Evolutionary conservation across 108 stramenopile genomes (phyloP), one percentile per base, ranked within the genome.

Genomic region (Mediolabrus comicus): DNA sequence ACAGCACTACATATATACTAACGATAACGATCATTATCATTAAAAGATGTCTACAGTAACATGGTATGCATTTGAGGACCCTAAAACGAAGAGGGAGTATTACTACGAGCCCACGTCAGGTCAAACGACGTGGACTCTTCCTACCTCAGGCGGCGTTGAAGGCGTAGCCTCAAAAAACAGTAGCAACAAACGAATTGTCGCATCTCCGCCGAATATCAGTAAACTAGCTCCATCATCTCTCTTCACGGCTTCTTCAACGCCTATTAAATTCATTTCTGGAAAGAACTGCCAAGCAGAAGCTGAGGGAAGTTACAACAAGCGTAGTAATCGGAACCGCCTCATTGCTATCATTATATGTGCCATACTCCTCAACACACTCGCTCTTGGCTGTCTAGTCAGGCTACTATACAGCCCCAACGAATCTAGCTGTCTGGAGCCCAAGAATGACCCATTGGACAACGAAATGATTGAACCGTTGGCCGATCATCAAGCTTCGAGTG

Each of bases 11-110:
- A n/a, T n/a, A n/a, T n/a, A n/a, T n/a, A n/a, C n/a, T n/a, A n/a
- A n/a, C n/a, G n/a, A n/a, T n/a, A n/a, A n/a, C n/a, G n/a, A n/a
- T n/a, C n/a, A n/a, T n/a, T n/a, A n/a, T n/a, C n/a, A n/a, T n/a
- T 17, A 3, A 0, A 6, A 24, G 46, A 49, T 24, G 46, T 22
- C 46, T 17, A 25, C 29, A 16, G 66, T 38, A 28, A 49, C 54
- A 22, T 75, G 75, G 75, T 69, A 65, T 38, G 75, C 67, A 36
- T 75, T 57, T 29, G 12, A 36, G 1, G 58, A 51, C 41, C 75
- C 75, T 19, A 69, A 57, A 54, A 55, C 62, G 24, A 59, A 59
- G 25, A 31, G 75, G 34, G 75, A 75, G 41, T 75, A 75, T 55
- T 75, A 63, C 41, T 56, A 49, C 52, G 67, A 68, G 26, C 75